Evolutionary conservation across 495 filamentous ascomycete genomes (phyloP).

Genomic region (Antarctomyces pellizariae): DNA sequence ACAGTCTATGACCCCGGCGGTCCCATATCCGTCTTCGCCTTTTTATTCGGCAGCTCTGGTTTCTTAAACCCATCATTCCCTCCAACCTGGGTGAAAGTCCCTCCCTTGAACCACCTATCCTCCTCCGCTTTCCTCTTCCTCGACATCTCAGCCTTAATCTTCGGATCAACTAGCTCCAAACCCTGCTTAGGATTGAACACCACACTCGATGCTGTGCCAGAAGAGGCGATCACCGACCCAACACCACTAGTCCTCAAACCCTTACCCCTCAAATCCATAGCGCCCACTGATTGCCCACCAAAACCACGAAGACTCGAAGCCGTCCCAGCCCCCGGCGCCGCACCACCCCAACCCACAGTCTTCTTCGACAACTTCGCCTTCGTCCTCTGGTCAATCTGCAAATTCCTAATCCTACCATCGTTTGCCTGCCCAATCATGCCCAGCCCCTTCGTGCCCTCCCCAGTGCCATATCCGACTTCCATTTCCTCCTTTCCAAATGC

Average conservation of each 20-base stretch:
- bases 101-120: conserved; percentile 87
- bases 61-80: conserved; percentile 9
- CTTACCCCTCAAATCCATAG: conserved; percentile 45
- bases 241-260: conserved; percentile 59
- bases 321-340: conserved; percentile 38
- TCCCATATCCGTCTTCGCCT: too few species aligned
- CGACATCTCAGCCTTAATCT: conserved; percentile 57
- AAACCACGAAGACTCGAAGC: conserved; percentile 63
- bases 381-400: conserved; percentile 84
- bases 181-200: conserved; percentile 90
- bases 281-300: conserved; percentile 27
- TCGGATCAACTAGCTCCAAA: conserved; percentile 87
- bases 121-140: conserved; percentile 84
- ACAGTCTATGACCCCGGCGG: too few species aligned
- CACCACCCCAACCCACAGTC: conserved; percentile 84
- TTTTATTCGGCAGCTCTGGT: conserved; percentile 9
- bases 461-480: conserved; percentile 77
- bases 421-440: conserved; percentile 86
- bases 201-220: conserved; percentile 65
- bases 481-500: conserved; percentile 90
- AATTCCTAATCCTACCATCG: conserved; percentile 63
- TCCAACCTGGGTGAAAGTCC: conserved; percentile 82
- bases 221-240: conserved; percentile 31
- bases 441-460: conserved; percentile 67
- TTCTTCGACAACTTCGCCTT: conserved; percentile 81